phyloP scores from a whole-genome alignment of 306 rosid species.

The Dryas drummondii region DNA sequence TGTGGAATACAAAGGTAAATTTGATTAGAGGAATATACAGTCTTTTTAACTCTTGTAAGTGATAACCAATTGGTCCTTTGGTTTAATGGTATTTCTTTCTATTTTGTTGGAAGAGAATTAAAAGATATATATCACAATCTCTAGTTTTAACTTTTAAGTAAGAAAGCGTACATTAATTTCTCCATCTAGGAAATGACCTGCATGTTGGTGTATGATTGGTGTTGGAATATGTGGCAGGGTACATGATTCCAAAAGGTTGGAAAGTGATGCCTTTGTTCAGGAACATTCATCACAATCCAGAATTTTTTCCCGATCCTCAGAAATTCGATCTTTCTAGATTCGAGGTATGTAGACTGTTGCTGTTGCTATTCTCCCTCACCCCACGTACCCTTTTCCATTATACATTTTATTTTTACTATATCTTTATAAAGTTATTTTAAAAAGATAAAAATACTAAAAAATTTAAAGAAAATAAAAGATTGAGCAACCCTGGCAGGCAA shows the following conservation, averaged over 20 bases:
- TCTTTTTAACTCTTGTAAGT: too few species aligned
- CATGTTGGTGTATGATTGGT: neutral
- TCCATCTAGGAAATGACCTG: neutral
- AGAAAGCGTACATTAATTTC: neutral
- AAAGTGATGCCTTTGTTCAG: constrained; percentile 95
- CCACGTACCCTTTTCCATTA: too few species aligned
- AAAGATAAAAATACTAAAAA: too few species aligned
- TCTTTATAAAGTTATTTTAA: too few species aligned
- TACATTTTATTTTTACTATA: too few species aligned
- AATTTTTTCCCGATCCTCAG: constrained; percentile 68
- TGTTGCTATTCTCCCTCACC: neutral
- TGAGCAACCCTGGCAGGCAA: neutral
- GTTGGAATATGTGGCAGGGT: constrained; percentile 55
- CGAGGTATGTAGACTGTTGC: constrained; percentile 54
- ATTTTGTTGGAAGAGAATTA: too few species aligned
- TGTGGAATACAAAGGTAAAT: constrained; percentile 81
- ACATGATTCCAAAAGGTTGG: constrained; percentile 93
- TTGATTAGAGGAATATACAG: neutral
- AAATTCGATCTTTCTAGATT: constrained; percentile 85
- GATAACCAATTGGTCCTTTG: too few species aligned
- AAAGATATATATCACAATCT: neutral
- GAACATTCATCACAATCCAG: constrained; percentile 84
- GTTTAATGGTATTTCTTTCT: too few species aligned
- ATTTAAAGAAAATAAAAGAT: neutral
- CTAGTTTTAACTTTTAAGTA: neutral